Evolutionary conservation across 1,139 yeast species (phyloP).

Genomic region (Nadsonia starkeyi-henricii): DNA sequence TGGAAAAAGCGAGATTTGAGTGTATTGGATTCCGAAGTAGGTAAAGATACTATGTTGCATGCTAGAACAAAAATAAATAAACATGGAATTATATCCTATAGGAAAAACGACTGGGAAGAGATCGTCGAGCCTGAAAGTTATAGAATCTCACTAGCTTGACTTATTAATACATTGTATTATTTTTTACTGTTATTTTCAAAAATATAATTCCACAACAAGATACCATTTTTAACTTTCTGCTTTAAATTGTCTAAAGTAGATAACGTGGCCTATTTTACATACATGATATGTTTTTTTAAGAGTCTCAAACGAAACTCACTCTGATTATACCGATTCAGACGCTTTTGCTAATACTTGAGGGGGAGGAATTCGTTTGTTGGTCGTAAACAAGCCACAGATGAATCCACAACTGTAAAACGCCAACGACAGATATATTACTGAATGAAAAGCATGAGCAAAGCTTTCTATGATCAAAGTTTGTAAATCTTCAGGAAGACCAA

Average conservation of each 20-base stretch:
- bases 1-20: conserved; percentile 3
- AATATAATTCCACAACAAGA: no score
- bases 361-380: conserved; percentile 13
- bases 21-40: no score
- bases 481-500: conserved; percentile 9
- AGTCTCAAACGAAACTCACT: no score
- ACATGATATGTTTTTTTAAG: no score
- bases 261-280: no score
- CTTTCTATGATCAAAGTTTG: conserved; percentile 10
- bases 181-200: no score
- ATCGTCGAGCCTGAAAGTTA: conserved; percentile 4
- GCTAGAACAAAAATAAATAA: conserved; percentile 1
- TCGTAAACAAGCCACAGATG: conserved; percentile 11
- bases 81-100: not conserved
- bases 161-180: no score
- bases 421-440: conserved; percentile 14
- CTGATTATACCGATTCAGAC: no score
- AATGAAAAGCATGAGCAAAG: conserved; percentile 14
- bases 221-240: no score
- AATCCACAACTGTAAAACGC: conserved; percentile 12
- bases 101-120: conserved; percentile 5
- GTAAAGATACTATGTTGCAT: conserved; percentile 1
- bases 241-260: no score
- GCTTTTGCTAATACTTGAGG: no score
- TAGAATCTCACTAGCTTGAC: conserved; percentile 3